Evolutionary conservation across 257 asterid genomes (phyloP).

Genomic region (Eucommia ulmoides): DNA sequence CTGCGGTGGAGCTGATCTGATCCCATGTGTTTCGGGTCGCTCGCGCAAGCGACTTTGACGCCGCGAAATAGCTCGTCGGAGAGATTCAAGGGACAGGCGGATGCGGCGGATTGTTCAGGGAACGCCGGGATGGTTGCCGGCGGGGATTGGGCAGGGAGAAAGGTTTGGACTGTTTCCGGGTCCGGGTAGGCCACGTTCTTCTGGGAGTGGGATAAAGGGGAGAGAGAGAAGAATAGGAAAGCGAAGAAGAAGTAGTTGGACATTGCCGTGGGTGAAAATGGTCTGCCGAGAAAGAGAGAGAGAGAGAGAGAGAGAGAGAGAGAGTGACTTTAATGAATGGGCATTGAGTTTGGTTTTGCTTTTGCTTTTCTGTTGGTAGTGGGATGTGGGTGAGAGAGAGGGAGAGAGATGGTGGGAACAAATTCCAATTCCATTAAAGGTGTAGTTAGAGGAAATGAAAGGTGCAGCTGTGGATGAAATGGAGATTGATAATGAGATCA

Average conservation of each 20-base stretch:
- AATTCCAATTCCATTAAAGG: no score
- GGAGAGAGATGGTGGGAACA: not conserved
- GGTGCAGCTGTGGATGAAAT: no score
- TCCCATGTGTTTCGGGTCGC: constrained; percentile 5
- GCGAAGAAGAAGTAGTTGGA: constrained; percentile 12
- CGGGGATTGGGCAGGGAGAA: constrained; percentile 29
- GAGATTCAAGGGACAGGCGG: constrained; percentile 68
- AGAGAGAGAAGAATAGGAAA: constrained; percentile 4
- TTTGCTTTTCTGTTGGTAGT: no score
- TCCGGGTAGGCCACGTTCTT: constrained; percentile 38
- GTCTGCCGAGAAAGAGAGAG: not conserved
- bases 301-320: not conserved
- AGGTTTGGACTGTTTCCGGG: constrained; percentile 31
- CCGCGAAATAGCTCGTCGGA: constrained; percentile 57
- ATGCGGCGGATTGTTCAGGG: constrained; percentile 69
- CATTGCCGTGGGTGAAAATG: constrained; percentile 37
- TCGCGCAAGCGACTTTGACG: constrained; percentile 54
- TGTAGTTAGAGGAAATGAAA: no score
- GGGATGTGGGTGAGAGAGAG: not conserved
- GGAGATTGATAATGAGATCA: not conserved
- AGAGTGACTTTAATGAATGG: not conserved
- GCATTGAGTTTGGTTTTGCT: not conserved
- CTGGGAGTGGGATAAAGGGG: constrained; percentile 16
- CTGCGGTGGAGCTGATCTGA: constrained; percentile 48
- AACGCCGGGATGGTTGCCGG: constrained; percentile 91